phyloP scores from a whole-genome alignment of 2,329 filamentous ascomycete species.

The Drechmeria coniospora region DNA sequence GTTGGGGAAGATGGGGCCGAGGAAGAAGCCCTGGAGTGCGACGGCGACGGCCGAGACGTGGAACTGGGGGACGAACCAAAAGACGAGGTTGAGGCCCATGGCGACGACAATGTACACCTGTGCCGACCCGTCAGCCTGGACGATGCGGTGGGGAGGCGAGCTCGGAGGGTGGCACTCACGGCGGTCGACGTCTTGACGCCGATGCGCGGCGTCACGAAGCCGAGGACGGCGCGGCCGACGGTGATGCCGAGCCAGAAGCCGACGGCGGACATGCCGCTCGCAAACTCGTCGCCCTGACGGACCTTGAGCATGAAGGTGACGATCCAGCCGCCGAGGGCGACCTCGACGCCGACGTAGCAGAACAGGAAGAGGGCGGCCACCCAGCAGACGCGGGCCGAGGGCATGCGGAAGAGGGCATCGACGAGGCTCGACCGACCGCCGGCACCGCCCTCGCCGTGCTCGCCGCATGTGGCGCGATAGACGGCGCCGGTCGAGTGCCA shows the following conservation, averaged over 20 bases:
- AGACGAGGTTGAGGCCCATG: constrained; percentile 37
- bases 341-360: constrained; percentile 50
- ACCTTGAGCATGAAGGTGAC: constrained; percentile 71
- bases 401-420: constrained; percentile 24
- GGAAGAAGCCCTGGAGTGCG: constrained; percentile 27
- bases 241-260: constrained; percentile 75
- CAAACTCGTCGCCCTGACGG: constrained; percentile 50
- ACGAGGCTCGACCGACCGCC: constrained; percentile 4
- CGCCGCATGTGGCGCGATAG: constrained; percentile 7
- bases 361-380: constrained; percentile 58
- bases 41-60: constrained; percentile 60
- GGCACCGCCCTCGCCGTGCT: constrained; percentile 4
- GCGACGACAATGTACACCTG: constrained; percentile 48
- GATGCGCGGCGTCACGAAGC: constrained; percentile 32
- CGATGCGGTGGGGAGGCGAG: not conserved
- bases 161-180: constrained; percentile 2
- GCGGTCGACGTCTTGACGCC: constrained; percentile 52
- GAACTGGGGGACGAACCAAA: constrained; percentile 71
- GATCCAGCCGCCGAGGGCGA: constrained; percentile 58
- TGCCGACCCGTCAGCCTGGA: constrained; percentile 1
- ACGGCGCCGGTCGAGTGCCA: constrained; percentile 26
- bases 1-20: constrained; percentile 64
- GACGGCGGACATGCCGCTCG: constrained; percentile 52
- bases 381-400: constrained; percentile 44
- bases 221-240: constrained; percentile 48